These are phyloP conservation scores for Ustilago tritici DNA, from an alignment of 1,284 basidiomycete species.

Conservation along the genomic window DNA sequence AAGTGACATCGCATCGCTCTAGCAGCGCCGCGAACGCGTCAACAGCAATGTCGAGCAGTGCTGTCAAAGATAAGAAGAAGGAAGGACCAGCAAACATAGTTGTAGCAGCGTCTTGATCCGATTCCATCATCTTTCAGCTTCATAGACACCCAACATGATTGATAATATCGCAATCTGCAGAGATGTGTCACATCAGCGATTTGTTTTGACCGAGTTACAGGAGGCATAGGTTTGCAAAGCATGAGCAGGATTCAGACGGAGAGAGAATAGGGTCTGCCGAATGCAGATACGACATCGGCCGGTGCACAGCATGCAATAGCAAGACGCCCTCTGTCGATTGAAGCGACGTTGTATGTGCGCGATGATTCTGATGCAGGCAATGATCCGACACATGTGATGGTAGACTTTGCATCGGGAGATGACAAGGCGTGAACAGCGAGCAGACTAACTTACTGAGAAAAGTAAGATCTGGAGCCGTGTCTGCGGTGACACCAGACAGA, in stretches of 20 bases:
- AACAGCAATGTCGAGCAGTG: slow-evolving; percentile 8
- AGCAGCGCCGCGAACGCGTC: slow-evolving; percentile 10
- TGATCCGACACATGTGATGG: too few relatives aligned
- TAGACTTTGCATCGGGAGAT: background rate
- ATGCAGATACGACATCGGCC: background rate
- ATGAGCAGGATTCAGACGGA: background rate
- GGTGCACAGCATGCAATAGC: background rate
- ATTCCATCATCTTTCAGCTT: background rate
- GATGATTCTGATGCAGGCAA: too few relatives aligned
- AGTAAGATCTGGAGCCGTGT: background rate
- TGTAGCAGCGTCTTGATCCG: slow-evolving; percentile 1
- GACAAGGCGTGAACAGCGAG: background rate
- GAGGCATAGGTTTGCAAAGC: too few relatives aligned
- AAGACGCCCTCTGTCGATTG: too few relatives aligned
- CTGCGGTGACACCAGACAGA: background rate
- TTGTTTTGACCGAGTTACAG: too few relatives aligned
- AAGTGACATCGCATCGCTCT: slow-evolving; percentile 27
- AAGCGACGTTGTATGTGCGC: too few relatives aligned
- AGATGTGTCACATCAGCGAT: too few relatives aligned
- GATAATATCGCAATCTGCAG: background rate
- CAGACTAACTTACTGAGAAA: background rate
- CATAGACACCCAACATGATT: background rate
- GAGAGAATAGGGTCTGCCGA: background rate
- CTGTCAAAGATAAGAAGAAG: slow-evolving; percentile 18
- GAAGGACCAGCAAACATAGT: slow-evolving; percentile 14